These are phyloP conservation scores for Blastomyces silverae DNA, from an alignment of 2,329 filamentous ascomycete species.

Conservation along the genomic window DNA sequence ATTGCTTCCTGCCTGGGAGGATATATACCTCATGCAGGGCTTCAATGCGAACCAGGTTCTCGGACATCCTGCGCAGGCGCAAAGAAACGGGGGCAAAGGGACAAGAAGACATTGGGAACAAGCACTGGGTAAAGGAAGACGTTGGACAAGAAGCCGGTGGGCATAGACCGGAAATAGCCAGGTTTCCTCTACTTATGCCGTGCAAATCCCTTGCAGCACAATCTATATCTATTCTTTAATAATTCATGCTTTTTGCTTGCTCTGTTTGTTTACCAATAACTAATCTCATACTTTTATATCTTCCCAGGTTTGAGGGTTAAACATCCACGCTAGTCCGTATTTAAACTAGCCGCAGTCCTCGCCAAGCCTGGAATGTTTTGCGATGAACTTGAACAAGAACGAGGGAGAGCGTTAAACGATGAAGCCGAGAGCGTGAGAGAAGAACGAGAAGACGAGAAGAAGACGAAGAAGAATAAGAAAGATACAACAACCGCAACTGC, in stretches of 20 bases:
- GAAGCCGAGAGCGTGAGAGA: background rate
- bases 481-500: background rate
- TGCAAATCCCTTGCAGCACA: background rate
- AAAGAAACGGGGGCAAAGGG: background rate
- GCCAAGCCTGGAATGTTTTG: slow-evolving; percentile 5
- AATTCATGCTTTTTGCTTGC: no score
- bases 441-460: slow-evolving; percentile 1
- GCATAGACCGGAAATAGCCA: background rate
- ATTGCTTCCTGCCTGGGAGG: background rate
- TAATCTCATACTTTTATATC: no score
- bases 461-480: background rate
- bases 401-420: background rate
- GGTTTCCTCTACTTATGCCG: background rate
- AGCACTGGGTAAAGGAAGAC: background rate
- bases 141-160: no score
- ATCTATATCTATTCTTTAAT: no score
- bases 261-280: no score
- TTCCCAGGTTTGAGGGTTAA: no score
- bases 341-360: background rate
- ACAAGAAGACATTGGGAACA: background rate
- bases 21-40: background rate
- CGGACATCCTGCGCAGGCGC: background rate
- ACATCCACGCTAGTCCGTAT: background rate
- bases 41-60: background rate
- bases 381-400: background rate